Percentiles rank a stretch among this genome's conserved stretches.
phyloP scores from a whole-genome alignment of 352 stramenopile species.

The Peronospora farinosa region DNA sequence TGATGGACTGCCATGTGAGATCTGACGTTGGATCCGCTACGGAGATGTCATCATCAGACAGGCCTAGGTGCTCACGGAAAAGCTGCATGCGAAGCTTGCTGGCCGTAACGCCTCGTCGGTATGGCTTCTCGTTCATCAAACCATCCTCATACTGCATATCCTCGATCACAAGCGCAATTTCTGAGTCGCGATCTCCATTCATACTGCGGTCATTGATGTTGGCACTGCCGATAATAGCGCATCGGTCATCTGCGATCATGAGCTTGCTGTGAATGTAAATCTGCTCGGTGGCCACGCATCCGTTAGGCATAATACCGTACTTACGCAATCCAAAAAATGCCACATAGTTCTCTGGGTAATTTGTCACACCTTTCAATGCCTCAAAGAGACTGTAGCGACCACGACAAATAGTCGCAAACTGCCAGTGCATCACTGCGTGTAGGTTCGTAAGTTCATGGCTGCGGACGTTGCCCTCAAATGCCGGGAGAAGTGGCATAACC shows the following conservation, averaged over 20 bases:
- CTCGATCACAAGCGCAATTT: conserved; percentile 82
- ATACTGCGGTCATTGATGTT: conserved; percentile 96
- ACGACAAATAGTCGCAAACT: conserved; percentile 82
- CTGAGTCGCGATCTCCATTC: conserved; percentile 86
- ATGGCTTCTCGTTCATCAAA: conserved; percentile 66
- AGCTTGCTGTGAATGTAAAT: conserved; percentile 92
- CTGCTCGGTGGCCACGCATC: conserved; percentile 75
- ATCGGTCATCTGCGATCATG: conserved; percentile 87
- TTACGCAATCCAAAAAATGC: conserved; percentile 81
- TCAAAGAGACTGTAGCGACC: conserved; percentile 76
- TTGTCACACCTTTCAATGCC: conserved; percentile 53
- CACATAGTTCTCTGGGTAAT: conserved; percentile 68
- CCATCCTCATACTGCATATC: conserved; percentile 77
- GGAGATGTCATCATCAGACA: conserved; percentile 50
- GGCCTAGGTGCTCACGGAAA: conserved; percentile 75
- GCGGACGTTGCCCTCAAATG: conserved; percentile 79
- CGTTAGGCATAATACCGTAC: conserved; percentile 76
- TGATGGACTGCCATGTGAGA: conserved; percentile 60
- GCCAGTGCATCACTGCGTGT: conserved; percentile 86
- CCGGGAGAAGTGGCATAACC: conserved; percentile 78
- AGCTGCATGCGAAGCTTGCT: conserved; percentile 69
- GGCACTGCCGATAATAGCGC: conserved; percentile 87
- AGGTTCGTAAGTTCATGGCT: conserved; percentile 80
- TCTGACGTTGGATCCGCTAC: conserved; percentile 53
- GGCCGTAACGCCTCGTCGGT: conserved; percentile 52